Conservation (phyloP, 805 yeast species). For the Pichia cabralensis region DNA sequence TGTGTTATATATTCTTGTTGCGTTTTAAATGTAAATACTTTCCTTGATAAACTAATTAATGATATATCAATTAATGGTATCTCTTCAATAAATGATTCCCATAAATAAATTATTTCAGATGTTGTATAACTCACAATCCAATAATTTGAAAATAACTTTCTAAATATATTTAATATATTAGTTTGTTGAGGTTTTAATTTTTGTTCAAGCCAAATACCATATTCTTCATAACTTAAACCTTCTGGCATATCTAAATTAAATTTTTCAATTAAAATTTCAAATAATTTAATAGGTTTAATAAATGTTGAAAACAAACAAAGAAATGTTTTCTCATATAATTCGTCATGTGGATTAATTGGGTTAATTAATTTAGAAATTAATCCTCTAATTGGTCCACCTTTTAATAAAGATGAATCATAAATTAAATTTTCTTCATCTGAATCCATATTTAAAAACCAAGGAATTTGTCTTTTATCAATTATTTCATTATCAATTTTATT, state of each 20-base stretch:
- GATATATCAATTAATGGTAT: slow-evolving; percentile 7
- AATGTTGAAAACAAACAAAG: slow-evolving; percentile 70
- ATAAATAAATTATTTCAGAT: slow-evolving; percentile 27
- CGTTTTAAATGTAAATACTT: slow-evolving; percentile 13
- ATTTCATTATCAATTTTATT: not conserved
- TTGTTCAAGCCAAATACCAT: slow-evolving; percentile 62
- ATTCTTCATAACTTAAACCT: slow-evolving; percentile 75
- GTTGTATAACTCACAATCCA: slow-evolving; percentile 59
- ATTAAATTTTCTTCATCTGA: slow-evolving; percentile 38
- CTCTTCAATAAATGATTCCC: slow-evolving; percentile 18
- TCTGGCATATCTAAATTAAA: slow-evolving; percentile 76
- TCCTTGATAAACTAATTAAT: slow-evolving; percentile 15
- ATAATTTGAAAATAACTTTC: slow-evolving; percentile 52
- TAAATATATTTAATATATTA: slow-evolving; percentile 58
- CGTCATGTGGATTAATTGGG: slow-evolving; percentile 49
- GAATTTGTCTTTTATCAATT: slow-evolving; percentile 21
- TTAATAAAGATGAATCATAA: slow-evolving; percentile 63
- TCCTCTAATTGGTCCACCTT: slow-evolving; percentile 78
- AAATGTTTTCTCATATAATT: slow-evolving; percentile 58
- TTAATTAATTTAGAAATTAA: slow-evolving; percentile 72
- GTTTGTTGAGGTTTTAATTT: slow-evolving; percentile 60
- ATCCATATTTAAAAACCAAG: slow-evolving; percentile 69
- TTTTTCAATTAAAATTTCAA: slow-evolving; percentile 49
- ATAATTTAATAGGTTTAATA: slow-evolving; percentile 53
- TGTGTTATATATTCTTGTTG: slow-evolving; percentile 20